phyloP scores from a whole-genome alignment of 768 basidiomycete species.

The Rhodocollybia butyracea region DNA sequence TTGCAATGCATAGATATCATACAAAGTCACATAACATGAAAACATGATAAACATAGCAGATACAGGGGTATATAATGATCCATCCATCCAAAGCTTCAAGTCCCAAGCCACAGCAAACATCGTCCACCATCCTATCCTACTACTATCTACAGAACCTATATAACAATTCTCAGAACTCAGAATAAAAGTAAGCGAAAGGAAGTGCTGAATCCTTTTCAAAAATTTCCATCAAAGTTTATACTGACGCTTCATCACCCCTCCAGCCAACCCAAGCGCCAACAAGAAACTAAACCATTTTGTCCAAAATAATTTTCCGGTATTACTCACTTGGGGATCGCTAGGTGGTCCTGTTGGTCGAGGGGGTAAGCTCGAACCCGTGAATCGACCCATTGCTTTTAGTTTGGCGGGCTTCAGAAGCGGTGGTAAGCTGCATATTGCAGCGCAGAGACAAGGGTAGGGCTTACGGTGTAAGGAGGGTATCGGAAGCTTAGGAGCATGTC shows the following conservation, averaged over 20 bases:
- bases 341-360: slow-evolving; percentile 44
- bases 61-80: too few species aligned
- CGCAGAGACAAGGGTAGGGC: background rate
- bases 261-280: slow-evolving; percentile 40
- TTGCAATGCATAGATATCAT: too few species aligned
- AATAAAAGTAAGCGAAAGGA: too few species aligned
- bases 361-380: slow-evolving; percentile 34
- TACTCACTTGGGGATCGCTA: slow-evolving; percentile 7
- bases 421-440: background rate
- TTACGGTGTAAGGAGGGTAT: slow-evolving; percentile 60
- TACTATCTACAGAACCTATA: too few species aligned
- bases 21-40: too few species aligned
- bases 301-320: slow-evolving; percentile 37
- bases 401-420: slow-evolving; percentile 25
- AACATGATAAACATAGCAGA: too few species aligned
- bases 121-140: too few species aligned
- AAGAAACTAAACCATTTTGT: slow-evolving; percentile 42
- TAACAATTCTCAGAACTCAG: too few species aligned
- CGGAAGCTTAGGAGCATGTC: slow-evolving; percentile 48
- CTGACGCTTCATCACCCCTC: slow-evolving; percentile 7
- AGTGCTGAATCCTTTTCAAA: too few species aligned
- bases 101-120: too few species aligned
- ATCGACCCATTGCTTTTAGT: slow-evolving; percentile 22
- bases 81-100: too few species aligned
- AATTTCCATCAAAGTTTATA: background rate